Conservation (phyloP, 495 filamentous ascomycete genomes). For the Umbilicaria muhlenbergii region DNA sequence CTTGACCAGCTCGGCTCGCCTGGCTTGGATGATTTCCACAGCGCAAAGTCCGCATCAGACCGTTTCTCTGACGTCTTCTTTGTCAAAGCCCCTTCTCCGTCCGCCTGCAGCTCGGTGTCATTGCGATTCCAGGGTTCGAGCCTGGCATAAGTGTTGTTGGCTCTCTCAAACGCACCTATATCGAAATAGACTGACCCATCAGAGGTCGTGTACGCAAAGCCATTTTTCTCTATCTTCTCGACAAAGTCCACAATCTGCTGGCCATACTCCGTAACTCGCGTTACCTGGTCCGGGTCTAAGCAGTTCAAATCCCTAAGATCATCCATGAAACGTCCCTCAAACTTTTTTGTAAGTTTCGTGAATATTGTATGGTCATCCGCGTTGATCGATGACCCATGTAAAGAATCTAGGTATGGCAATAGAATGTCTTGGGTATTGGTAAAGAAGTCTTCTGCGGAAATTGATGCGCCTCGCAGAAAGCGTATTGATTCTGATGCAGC, state of each 20-base stretch:
- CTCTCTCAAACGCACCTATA: conserved; percentile 70
- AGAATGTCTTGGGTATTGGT: conserved; percentile 48
- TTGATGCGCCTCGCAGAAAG: conserved; percentile 20
- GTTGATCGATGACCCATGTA: conserved; percentile 60
- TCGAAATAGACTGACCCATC: conserved; percentile 93
- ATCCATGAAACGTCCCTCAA: conserved; percentile 66
- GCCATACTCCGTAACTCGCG: conserved; percentile 80
- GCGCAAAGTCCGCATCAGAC: conserved; percentile 67
- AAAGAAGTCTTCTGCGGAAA: conserved; percentile 40
- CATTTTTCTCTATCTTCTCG: conserved; percentile 63
- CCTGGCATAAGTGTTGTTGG: conserved; percentile 69
- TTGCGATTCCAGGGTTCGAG: conserved; percentile 77
- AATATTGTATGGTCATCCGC: conserved; percentile 62
- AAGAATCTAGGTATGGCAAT: conserved; percentile 67
- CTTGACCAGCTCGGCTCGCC: conserved; percentile 86
- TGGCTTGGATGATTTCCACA: conserved; percentile 87
- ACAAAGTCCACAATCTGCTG: conserved; percentile 69
- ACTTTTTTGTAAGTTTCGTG: conserved; percentile 63
- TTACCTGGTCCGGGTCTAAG: conserved; percentile 63
- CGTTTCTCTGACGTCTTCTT: conserved; percentile 54
- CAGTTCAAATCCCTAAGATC: conserved; percentile 84
- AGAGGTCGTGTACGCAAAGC: conserved; percentile 64
- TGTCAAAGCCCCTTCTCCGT: conserved; percentile 77
- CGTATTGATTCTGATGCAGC: conserved; percentile 42
- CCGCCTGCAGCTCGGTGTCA: conserved; percentile 65